phyloP scores from a whole-genome alignment of 257 asterid species.

The Fraxinus excelsior region DNA sequence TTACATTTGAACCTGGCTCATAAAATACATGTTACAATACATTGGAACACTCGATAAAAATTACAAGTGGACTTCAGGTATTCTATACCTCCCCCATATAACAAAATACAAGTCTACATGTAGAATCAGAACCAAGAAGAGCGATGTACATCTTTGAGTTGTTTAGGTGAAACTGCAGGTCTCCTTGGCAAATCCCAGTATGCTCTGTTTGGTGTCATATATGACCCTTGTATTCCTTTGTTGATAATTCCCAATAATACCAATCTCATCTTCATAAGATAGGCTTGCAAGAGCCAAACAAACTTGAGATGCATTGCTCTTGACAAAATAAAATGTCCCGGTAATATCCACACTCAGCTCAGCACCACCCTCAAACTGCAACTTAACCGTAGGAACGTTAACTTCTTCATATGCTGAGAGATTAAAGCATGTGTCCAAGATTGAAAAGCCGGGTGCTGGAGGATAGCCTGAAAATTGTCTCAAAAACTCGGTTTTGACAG shows the following conservation, averaged over 20 bases:
- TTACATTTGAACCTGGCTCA: not conserved
- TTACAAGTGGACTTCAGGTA: conserved; percentile 18
- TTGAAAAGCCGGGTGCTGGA: conserved; percentile 63
- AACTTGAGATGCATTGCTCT: conserved; percentile 76
- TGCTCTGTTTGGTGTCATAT: conserved; percentile 65
- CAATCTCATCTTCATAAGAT: conserved; percentile 62
- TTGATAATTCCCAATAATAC: conserved; percentile 89
- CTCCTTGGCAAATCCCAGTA: conserved; percentile 83
- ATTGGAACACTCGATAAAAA: conserved; percentile 25
- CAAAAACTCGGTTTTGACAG: conserved; percentile 67
- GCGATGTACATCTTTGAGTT: not conserved
- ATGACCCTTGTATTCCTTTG: conserved; percentile 79
- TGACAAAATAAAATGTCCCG: conserved; percentile 72
- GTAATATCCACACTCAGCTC: conserved; percentile 68
- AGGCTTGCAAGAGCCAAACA: conserved; percentile 92
- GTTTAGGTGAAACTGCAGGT: conserved; percentile 55
- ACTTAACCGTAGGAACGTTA: conserved; percentile 55
- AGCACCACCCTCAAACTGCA: conserved; percentile 68
- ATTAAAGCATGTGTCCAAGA: conserved; percentile 78
- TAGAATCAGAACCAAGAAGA: conserved; percentile 26
- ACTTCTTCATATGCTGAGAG: conserved; percentile 70
- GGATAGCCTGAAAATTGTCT: conserved; percentile 80
- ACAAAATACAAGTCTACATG: conserved; percentile 28
- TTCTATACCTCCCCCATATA: conserved; percentile 37
- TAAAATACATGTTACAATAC: conserved; percentile 6